phyloP scores from a whole-genome alignment of 495 filamentous ascomycete genomes.

The Xylaria telfairii region DNA sequence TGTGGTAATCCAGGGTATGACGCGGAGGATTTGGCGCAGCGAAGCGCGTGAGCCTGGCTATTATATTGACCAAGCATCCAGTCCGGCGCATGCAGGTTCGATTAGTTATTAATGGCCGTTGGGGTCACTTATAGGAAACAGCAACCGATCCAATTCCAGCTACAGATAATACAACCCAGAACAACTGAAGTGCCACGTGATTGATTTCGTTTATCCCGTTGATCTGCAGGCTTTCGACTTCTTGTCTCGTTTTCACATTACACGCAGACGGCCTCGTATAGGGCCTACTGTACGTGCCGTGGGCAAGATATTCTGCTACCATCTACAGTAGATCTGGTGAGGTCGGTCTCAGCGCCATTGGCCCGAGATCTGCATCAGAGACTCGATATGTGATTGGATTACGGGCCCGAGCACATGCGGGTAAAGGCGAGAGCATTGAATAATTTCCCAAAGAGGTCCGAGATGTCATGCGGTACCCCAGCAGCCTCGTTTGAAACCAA shows the following conservation, averaged over 20 bases:
- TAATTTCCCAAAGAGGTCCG: conserved; percentile 53
- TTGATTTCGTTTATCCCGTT: conserved; percentile 13
- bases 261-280: not conserved
- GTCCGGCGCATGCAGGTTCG: conserved; percentile 18
- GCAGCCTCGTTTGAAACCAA: conserved; percentile 31
- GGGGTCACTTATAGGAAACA: conserved; percentile 17
- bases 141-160: conserved; percentile 15
- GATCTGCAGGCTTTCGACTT: conserved; percentile 13
- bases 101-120: conserved; percentile 17
- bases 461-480: conserved; percentile 48
- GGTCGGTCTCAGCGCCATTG: conserved; percentile 50
- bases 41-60: conserved; percentile 13
- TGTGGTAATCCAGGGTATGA: conserved; percentile 26
- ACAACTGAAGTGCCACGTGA: conserved; percentile 22
- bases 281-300: not conserved
- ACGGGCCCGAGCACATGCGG: conserved; percentile 38
- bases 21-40: conserved; percentile 22
- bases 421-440: conserved; percentile 46
- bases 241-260: not conserved
- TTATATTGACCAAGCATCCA: conserved; percentile 18
- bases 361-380: conserved; percentile 48
- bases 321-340: not conserved
- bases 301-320: not conserved
- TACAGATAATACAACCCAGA: conserved; percentile 14
- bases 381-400: conserved; percentile 47